Base-by-base conservation (phyloP, 2,329 filamentous ascomycete species). In the Sordariomycetes sp. region DNA sequence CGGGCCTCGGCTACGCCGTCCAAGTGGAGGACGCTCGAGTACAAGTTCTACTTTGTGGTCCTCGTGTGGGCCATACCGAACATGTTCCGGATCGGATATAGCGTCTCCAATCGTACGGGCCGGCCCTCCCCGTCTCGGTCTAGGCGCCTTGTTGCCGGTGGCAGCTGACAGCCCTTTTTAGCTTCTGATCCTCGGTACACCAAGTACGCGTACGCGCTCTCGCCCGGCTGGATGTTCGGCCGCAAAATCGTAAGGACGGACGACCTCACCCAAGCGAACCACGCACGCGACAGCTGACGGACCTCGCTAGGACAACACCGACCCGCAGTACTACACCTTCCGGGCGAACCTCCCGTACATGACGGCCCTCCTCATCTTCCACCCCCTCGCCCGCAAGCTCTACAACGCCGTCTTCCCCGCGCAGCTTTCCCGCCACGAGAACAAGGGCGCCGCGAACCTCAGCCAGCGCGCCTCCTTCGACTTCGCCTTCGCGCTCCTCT, bases 1-100 rank as follows among this genome's bases (percentile, higher is more conserved):
- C 75, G 75, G 69, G 73, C 67, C 53, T 70, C 68, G 60, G 67
- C 69, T 57, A 76, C 80, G 60, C 81, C 83, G 39, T 80, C 91
- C 51, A 86, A 81, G 84, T 99, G 92, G 92, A 82, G 78, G 25
- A 95, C 90, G 0, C 78, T 80, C 2, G 94, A 99, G 72, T 97
- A 94, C 73, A 86, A 82, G 67, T 64, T 90, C 57, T 97, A 99
- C 74, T 87, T 85, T 63, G 53, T 86, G 22, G 71, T 89, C 62
- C 81, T 96, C 64, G 60, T 78, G 34, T 67, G 81, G 6, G 77
- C 76, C 57, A 77, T 97, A 28, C 89, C 90, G 10, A 79, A 84
- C 65, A 99, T 99, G 91, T 90, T 96, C 72, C 95, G 90, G 76
- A 77, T 86, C n/a, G 85, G 87, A 10, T 88, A 90, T 63, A 82